phyloP scores from a whole-genome alignment of 23 red algal genomes.

The Gracilariopsis chorda region DNA sequence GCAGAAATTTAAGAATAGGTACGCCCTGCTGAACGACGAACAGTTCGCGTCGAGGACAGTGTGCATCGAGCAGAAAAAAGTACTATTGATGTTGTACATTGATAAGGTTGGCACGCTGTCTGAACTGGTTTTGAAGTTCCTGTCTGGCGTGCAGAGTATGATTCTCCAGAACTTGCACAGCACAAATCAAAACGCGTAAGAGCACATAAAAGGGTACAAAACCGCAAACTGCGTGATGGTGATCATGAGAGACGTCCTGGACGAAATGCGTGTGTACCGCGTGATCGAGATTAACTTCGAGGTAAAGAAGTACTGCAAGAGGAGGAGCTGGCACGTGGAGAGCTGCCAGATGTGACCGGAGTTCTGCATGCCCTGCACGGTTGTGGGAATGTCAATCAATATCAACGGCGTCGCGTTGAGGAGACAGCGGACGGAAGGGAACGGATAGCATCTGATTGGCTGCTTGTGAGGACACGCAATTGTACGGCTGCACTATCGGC shows the following conservation, averaged over 20 bases:
- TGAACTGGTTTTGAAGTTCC: slow-evolving; percentile 11
- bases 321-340: not conserved
- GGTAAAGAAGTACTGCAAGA: not conserved
- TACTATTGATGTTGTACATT: not conserved
- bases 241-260: slow-evolving; percentile 23
- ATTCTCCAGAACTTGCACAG: not conserved
- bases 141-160: slow-evolving; percentile 26
- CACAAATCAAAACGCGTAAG: slow-evolving; percentile 31
- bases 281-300: slow-evolving; percentile 39
- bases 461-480: too few relatives aligned
- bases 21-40: not conserved
- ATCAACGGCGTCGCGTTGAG: slow-evolving; percentile 22
- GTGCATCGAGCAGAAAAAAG: slow-evolving; percentile 23
- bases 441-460: too few relatives aligned
- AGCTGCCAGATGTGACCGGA: slow-evolving; percentile 5
- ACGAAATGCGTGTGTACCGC: slow-evolving; percentile 27
- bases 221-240: not conserved
- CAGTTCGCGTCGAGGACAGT: slow-evolving; percentile 12
- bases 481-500: too few relatives aligned
- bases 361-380: slow-evolving; percentile 10
- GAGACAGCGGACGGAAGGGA: too few relatives aligned
- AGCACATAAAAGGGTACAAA: not conserved
- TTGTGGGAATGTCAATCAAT: not conserved
- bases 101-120: not conserved
- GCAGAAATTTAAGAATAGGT: slow-evolving; percentile 10